Evolutionary conservation across 306 rosid species (phyloP).

Genomic region (Coriaria nepalensis): DNA sequence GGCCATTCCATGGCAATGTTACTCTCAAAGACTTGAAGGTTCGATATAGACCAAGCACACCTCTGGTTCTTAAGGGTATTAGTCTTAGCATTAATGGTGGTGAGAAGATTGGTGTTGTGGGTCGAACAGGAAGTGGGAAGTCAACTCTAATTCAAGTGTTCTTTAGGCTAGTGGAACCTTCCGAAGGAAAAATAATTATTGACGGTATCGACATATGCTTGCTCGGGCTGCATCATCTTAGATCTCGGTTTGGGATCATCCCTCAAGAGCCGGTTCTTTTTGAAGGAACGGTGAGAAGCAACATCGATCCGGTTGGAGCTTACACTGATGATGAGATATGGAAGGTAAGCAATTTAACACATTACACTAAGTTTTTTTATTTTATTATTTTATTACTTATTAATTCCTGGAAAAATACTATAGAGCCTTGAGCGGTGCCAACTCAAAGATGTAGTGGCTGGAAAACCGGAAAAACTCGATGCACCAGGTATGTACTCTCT

Average conservation of each 20-base stretch:
- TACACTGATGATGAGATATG: conserved; percentile 85
- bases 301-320: conserved; percentile 60
- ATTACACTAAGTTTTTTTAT: no score
- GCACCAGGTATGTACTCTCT: conserved; percentile 42
- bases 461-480: conserved; percentile 70
- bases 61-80: conserved; percentile 84
- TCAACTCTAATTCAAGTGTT: conserved; percentile 87
- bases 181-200: conserved; percentile 70
- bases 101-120: conserved; percentile 86
- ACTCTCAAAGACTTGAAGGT: conserved; percentile 79
- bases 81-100: conserved; percentile 72
- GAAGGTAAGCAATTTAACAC: conserved; percentile 76
- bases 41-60: conserved; percentile 77
- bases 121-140: conserved; percentile 92
- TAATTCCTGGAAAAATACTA: no score
- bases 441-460: conserved; percentile 68
- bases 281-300: conserved; percentile 87
- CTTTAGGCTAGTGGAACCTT: conserved; percentile 89
- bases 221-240: conserved; percentile 83
- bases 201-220: conserved; percentile 61
- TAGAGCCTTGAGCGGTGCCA: conserved; percentile 88
- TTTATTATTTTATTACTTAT: no score
- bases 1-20: conserved; percentile 82
- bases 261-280: conserved; percentile 99
- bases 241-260: conserved; percentile 89